These are phyloP conservation scores for Gamarada debralockiae DNA, from an alignment of 495 filamentous ascomycete species.

Conservation along the genomic window DNA sequence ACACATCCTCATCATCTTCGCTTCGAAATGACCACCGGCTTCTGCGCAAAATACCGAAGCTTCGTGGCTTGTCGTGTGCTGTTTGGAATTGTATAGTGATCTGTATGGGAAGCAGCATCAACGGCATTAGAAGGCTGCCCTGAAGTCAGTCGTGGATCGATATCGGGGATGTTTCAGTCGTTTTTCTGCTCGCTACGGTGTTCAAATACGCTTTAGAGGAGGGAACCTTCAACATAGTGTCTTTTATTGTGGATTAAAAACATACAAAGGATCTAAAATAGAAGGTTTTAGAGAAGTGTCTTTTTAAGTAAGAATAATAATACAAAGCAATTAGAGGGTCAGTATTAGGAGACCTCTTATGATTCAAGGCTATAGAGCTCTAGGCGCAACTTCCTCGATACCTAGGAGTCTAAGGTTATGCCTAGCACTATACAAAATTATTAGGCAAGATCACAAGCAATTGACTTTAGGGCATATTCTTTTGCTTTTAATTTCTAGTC, in stretches of 20 bases:
- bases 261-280: no score
- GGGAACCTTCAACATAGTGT: slow-evolving; percentile 31
- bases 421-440: no score
- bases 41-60: slow-evolving; percentile 58
- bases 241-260: slow-evolving; percentile 34
- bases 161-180: slow-evolving; percentile 74
- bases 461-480: no score
- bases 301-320: no score
- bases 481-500: no score
- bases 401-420: no score
- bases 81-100: slow-evolving; percentile 78
- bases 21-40: slow-evolving; percentile 71
- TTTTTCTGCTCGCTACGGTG: slow-evolving; percentile 71
- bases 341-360: no score
- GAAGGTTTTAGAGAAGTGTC: no score
- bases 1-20: slow-evolving; percentile 54
- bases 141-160: slow-evolving; percentile 36
- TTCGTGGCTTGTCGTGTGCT: slow-evolving; percentile 69
- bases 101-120: slow-evolving; percentile 72
- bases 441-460: no score
- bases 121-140: slow-evolving; percentile 78
- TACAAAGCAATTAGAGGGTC: no score
- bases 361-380: no score
- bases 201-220: slow-evolving; percentile 35
- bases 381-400: no score